Evolutionary conservation across 768 basidiomycete species (phyloP), one percentile per base, ranked within the genome.

Genomic region (Tulasnella sp.): DNA sequence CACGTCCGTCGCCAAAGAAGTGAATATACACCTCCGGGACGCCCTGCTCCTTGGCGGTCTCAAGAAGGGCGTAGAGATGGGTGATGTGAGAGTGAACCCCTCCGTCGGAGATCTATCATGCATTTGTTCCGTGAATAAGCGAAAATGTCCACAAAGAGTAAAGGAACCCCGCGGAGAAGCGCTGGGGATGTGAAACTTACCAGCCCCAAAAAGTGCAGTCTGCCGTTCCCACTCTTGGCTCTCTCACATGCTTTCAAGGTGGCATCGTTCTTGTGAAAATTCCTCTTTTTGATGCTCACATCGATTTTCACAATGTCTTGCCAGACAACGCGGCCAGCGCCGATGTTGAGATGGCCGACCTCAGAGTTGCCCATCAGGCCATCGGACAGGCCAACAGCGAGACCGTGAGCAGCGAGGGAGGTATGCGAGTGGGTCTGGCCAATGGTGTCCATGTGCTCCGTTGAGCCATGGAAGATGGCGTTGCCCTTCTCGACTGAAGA

Each of bases 321-420:
- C 96, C 96, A 98, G 39, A 98, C 95, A 73, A 98, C 88, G 29
- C 96, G 91, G 0, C 96, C 96, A 75, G 96, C 96, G 44, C 96
- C 96, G 81, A 96, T 94, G 85, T 98, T 98, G 79, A 98, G 85
- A 83, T 98, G 96, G 4, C 96, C 96, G 80, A 98, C 96, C 85
- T 98, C 96, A 2, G 96, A 97, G 86, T 98, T 97, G 20, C 96
- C 96, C 96, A 98, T 98, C 75, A 98, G 89, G 0, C 96, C 96
- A 67, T 98, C 96, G 81, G 87, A 94, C 76, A 98, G 87, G 0
- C 96, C 96, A 6, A 98, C 96, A 7, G 95, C 92, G n/a, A 93
- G 87, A 15, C 96, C 96, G 80, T 96, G 94, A 2, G 96, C 96
- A 20, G 89, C 86, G 26, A 98, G 88, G 18, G 88, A 88, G 71